Percentiles rank a stretch among this genome's conserved stretches.
phyloP scores from a whole-genome alignment of 768 basidiomycete genomes.

The Gloeostereum incarnatum region DNA sequence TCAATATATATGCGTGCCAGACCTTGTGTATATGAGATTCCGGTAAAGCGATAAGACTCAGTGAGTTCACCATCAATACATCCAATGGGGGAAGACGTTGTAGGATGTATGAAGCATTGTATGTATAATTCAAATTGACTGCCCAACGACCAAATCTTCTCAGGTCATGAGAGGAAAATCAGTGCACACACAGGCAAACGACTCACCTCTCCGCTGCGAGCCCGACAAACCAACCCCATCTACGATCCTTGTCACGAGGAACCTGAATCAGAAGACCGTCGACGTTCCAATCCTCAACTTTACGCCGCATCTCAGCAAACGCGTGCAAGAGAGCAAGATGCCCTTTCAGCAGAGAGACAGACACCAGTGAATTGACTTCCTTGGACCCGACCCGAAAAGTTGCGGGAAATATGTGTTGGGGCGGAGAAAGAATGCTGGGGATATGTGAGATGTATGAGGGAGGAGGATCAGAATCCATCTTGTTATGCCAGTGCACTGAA shows the following conservation, averaged over 20 bases:
- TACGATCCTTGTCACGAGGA: conserved; percentile 14
- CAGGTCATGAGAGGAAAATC: no score
- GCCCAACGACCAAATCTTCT: conserved; percentile 24
- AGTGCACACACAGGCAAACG: no score
- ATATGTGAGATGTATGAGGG: no score
- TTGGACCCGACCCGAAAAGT: conserved; percentile 1
- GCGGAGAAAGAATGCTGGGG: no score
- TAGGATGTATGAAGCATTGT: no score
- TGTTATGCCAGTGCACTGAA: no score
- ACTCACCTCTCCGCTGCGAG: conserved; percentile 26
- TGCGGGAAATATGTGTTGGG: not conserved
- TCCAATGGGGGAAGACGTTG: conserved; percentile 21
- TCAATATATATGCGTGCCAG: conserved; percentile 28
- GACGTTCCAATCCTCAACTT: conserved; percentile 11
- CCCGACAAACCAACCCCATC: conserved; percentile 27
- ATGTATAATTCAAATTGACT: no score
- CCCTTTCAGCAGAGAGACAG: conserved; percentile 11
- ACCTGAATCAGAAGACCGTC: conserved; percentile 8
- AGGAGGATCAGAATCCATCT: no score
- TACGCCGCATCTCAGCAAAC: conserved; percentile 18
- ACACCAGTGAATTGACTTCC: not conserved
- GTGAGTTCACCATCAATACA: conserved; percentile 30
- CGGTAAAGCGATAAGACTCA: no score
- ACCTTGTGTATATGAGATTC: no score
- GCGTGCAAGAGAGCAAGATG: conserved; percentile 24